Evolutionary conservation across 176 grass and related monocot genomes (phyloP).

Genomic region (Rhynchospora pubera): DNA sequence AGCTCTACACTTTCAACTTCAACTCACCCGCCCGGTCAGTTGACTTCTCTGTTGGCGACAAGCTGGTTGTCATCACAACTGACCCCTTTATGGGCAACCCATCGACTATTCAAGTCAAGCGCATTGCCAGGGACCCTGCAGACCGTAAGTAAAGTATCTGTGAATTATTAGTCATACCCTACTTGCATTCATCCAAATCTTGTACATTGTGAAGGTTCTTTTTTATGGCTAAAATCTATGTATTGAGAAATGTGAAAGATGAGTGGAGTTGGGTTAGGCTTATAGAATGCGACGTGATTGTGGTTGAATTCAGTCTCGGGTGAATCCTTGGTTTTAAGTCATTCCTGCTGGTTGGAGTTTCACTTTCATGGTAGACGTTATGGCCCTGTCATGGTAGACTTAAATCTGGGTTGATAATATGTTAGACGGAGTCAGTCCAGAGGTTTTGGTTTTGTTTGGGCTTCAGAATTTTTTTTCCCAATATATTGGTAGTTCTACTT

Average conservation of each 20-base stretch:
- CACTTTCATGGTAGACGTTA: neutral
- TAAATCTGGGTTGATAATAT: too few species aligned
- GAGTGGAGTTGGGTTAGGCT: neutral
- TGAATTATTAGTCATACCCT: neutral
- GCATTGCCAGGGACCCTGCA: conserved; percentile 46
- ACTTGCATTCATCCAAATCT: too few species aligned
- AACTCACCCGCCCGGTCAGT: conserved; percentile 70
- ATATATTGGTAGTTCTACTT: neutral
- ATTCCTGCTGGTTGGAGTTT: neutral
- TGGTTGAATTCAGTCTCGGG: neutral
- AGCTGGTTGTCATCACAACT: conserved; percentile 61
- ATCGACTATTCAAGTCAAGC: conserved; percentile 79
- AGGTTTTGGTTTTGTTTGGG: neutral
- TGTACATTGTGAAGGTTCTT: neutral
- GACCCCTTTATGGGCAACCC: conserved; percentile 78
- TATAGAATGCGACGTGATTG: neutral
- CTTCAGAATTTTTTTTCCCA: neutral
- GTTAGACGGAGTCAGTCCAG: neutral
- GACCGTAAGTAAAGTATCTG: conserved; percentile 36
- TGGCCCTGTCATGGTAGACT: too few species aligned
- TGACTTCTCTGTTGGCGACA: conserved; percentile 57
- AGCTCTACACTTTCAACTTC: conserved; percentile 72
- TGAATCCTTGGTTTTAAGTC: neutral
- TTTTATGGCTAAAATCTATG: neutral
- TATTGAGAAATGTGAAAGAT: neutral